Conservation (phyloP, 768 basidiomycete genomes). For the Agrocybe praecox region DNA sequence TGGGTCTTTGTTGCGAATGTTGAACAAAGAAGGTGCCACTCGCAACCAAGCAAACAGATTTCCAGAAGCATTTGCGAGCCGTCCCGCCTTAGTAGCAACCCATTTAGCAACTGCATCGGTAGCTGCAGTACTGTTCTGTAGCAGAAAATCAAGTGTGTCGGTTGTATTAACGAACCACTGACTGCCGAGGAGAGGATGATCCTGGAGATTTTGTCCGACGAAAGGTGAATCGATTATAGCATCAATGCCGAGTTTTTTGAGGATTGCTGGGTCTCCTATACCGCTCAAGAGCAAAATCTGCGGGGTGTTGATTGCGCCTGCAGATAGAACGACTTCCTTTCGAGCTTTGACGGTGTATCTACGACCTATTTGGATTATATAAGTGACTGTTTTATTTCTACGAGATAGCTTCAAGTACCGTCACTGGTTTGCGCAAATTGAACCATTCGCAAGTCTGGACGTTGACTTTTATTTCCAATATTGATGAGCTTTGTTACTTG, state of each 20-base stretch:
- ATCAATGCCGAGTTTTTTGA: constrained; percentile 20
- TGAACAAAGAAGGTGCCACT: too few species aligned
- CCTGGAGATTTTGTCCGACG: not conserved
- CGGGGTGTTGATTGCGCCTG: constrained; percentile 34
- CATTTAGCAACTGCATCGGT: too few species aligned
- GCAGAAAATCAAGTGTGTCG: not conserved
- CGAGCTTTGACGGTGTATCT: constrained; percentile 20
- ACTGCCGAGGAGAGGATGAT: not conserved
- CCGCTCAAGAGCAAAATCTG: constrained; percentile 33
- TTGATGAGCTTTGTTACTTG: constrained; percentile 5
- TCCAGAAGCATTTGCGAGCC: too few species aligned
- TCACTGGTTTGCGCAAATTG: not conserved
- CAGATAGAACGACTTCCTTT: constrained; percentile 36
- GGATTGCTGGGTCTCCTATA: constrained; percentile 25
- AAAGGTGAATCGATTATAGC: constrained; percentile 24
- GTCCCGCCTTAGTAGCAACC: too few species aligned
- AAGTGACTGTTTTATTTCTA: too few species aligned
- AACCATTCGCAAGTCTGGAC: not conserved
- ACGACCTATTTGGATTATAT: not conserved
- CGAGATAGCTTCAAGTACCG: not conserved
- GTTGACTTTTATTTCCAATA: not conserved
- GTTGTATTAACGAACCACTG: not conserved
- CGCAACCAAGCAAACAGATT: too few species aligned
- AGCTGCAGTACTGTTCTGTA: too few species aligned
- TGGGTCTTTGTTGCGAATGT: too few species aligned